phyloP scores from a whole-genome alignment of 345 rosid species.

The Dimocarpus longan region DNA sequence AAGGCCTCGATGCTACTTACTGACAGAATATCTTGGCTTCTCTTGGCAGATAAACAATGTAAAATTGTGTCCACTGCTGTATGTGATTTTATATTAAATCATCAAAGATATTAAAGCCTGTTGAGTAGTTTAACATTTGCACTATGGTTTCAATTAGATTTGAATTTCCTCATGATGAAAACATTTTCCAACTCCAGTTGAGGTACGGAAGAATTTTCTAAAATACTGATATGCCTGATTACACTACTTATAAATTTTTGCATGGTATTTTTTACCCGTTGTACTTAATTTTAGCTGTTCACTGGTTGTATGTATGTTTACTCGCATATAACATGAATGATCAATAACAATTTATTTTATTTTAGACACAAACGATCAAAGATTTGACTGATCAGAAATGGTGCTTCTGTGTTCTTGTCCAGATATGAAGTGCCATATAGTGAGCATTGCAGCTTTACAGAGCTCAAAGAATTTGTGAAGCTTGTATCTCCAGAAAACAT shows the following conservation, averaged over 20 bases:
- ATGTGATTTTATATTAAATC: neutral
- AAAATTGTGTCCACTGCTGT: neutral
- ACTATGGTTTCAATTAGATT: neutral
- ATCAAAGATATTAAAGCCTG: neutral
- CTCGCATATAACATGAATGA: neutral
- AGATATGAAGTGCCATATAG: slow-evolving; percentile 98
- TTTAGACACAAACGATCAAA: neutral
- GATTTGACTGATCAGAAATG: neutral
- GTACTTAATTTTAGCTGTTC: neutral
- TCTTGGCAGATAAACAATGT: neutral
- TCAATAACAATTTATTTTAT: neutral
- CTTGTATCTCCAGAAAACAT: slow-evolving; percentile 66
- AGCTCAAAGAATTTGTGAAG: slow-evolving; percentile 82
- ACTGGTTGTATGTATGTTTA: neutral
- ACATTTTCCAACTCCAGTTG: neutral
- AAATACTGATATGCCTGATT: too few relatives aligned
- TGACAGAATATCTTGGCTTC: neutral
- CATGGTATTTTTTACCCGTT: too few relatives aligned
- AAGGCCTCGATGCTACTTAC: neutral
- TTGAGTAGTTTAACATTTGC: neutral
- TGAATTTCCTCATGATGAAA: neutral
- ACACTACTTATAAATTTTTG: too few relatives aligned
- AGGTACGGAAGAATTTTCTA: too few relatives aligned
- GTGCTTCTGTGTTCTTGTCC: slow-evolving; percentile 7
- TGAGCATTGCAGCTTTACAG: slow-evolving; percentile 88